These are phyloP conservation scores for Kluyveromyces aestuarii DNA, from an alignment of 805 yeast species.

Conservation along the genomic window DNA sequence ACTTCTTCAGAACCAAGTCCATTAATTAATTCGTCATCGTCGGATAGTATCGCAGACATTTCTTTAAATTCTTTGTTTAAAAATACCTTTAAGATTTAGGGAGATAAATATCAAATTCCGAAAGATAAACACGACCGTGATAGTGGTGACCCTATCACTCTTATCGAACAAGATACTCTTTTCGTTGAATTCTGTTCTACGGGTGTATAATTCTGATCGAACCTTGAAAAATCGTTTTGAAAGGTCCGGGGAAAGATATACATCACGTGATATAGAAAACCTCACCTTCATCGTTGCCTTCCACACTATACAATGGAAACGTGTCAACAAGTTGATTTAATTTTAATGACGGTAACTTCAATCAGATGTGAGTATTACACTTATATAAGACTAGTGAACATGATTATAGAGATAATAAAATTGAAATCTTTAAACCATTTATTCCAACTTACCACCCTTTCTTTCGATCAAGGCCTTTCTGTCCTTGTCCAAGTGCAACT, in stretches of 20 bases:
- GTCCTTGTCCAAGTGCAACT: conserved; percentile 96
- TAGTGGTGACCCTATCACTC: too few species aligned
- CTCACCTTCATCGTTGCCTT: too few species aligned
- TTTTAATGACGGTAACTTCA: neutral
- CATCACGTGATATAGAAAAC: neutral
- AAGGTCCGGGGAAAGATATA: neutral
- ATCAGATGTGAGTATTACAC: conserved; percentile 6
- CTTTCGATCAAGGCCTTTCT: conserved; percentile 95
- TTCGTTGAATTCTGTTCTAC: too few species aligned
- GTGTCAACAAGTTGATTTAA: neutral
- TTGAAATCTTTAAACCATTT: conserved; percentile 29
- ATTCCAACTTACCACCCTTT: conserved; percentile 97
- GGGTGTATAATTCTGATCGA: too few species aligned
- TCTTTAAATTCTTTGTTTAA: neutral
- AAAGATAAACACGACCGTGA: too few species aligned
- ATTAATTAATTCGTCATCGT: conserved; percentile 23
- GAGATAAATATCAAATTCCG: too few species aligned
- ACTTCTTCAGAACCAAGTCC: conserved; percentile 18
- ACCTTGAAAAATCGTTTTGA: neutral
- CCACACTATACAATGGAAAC: too few species aligned
- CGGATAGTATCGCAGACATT: conserved; percentile 26
- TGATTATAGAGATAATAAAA: conserved; percentile 4
- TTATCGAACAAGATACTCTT: too few species aligned
- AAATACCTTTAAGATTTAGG: neutral
- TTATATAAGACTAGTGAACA: conserved; percentile 9